Base-by-base conservation (phyloP, 176 grass and related monocot genomes). In the Microstegium vimineum region DNA sequence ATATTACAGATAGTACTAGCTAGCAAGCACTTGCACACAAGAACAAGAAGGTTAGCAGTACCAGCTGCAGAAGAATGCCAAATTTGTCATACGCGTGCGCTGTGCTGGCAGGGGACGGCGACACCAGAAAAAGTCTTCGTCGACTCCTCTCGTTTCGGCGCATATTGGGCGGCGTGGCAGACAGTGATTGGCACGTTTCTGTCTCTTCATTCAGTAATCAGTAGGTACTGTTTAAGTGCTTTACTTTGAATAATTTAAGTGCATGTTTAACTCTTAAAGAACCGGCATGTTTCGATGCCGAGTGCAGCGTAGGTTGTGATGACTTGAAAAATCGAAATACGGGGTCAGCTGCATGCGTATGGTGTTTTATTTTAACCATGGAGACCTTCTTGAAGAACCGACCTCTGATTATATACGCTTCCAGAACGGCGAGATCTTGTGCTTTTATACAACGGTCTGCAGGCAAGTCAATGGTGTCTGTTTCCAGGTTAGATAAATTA, bases 101-200 rank as follows among this genome's bases (percentile, higher is more conserved):
- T 81, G 26, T 62, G 76, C 51, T 64, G 10, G 69, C 75, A 68
- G 15, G 20, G 36, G 38, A 16, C 37, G 23, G 15, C 62, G 37
- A 10, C 69, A 28, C 59, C 10, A 4, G n/a, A 28, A 71, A 63
- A 78, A 82, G 78, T 86, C 77, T 35, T 67, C 73, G 20, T 28
- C 42, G 11, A 56, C 59, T 82, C 66, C 83, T 5, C 62, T 86
- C 59, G 71, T 89, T 89, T 20, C 88, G 83, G 64, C 45, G 57
- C 78, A 60, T 82, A 73, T 86, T 27, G 15, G 56, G 83, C 87
- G 60, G 20, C 16, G 41, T 71, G 51, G 25, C 70, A 62, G 76
- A 31, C 82, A 77, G 34, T 15, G 65, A 82, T 82, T 72, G 73
- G 54, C 88, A 82, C 56, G 78, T 86, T 89, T 31, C 56, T 25